A percentile compares a stretch with the other conserved stretches of the same genome.
Conservation (phyloP, 768 basidiomycete species). For the Phylloporus sp. region DNA sequence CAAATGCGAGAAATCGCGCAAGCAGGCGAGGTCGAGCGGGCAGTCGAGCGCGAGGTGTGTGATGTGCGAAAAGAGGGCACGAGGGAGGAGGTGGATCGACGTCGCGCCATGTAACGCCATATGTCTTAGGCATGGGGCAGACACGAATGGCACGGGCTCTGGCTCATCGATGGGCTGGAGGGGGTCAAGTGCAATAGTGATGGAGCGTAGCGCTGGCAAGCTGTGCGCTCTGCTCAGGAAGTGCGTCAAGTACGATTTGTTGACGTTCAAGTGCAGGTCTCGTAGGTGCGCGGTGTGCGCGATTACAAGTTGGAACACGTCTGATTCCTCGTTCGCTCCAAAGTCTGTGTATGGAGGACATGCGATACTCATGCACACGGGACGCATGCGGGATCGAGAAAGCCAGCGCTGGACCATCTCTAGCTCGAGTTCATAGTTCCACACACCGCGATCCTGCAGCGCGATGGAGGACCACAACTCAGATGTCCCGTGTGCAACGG, state of each 20-base stretch:
- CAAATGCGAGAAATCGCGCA: slow-evolving; percentile 17
- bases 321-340: slow-evolving; percentile 10
- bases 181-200: slow-evolving; percentile 16
- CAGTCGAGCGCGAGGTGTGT: slow-evolving; percentile 24
- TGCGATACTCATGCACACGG: slow-evolving; percentile 21
- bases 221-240: slow-evolving; percentile 11
- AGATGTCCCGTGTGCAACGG: slow-evolving; percentile 26
- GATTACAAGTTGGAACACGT: slow-evolving; percentile 17
- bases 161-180: slow-evolving; percentile 5
- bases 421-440: slow-evolving; percentile 26
- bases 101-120: slow-evolving; percentile 15
- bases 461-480: slow-evolving; percentile 31
- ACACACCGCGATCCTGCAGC: slow-evolving; percentile 27
- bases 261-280: slow-evolving; percentile 17
- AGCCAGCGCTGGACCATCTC: slow-evolving; percentile 26
- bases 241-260: slow-evolving; percentile 16
- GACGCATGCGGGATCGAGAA: slow-evolving; percentile 16
- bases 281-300: slow-evolving; percentile 20
- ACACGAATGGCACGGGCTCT: not conserved
- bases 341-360: slow-evolving; percentile 19
- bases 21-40: slow-evolving; percentile 16
- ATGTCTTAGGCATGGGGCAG: slow-evolving; percentile 15
- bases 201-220: slow-evolving; percentile 11
- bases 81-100: slow-evolving; percentile 16
- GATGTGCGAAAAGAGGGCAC: slow-evolving; percentile 12